A percentile compares a stretch with the other conserved stretches of the same genome.
These are phyloP conservation scores for Diaporthe vexans DNA, from an alignment of 2,329 filamentous ascomycete species.

Conservation along the genomic window DNA sequence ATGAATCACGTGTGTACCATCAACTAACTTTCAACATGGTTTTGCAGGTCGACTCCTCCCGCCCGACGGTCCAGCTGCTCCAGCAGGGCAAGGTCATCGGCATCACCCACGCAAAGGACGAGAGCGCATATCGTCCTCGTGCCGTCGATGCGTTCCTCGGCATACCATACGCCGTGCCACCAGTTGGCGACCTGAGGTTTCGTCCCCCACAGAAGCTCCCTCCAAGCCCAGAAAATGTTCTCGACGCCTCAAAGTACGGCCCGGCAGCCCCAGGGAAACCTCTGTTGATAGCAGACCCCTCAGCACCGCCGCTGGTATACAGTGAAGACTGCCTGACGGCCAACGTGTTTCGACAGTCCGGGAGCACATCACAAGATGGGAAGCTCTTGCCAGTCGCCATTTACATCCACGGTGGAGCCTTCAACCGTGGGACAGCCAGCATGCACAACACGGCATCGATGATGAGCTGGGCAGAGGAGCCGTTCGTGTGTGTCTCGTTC, in stretches of 20 bases:
- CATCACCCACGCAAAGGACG: slow-evolving; percentile 33
- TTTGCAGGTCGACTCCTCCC: slow-evolving; percentile 37
- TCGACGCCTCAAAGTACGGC: slow-evolving; percentile 46
- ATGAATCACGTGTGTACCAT: not conserved
- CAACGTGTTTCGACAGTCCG: slow-evolving; percentile 47
- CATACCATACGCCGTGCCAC: slow-evolving; percentile 63
- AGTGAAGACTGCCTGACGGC: slow-evolving; percentile 48
- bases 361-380: not conserved
- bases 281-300: slow-evolving; percentile 27
- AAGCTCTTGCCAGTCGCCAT: slow-evolving; percentile 52
- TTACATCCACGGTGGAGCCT: slow-evolving; percentile 63
- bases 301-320: slow-evolving; percentile 43
- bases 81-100: slow-evolving; percentile 46
- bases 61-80: slow-evolving; percentile 35
- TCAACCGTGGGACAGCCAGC: slow-evolving; percentile 56
- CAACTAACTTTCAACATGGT: slow-evolving; percentile 9
- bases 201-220: slow-evolving; percentile 51
- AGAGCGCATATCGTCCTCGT: slow-evolving; percentile 39
- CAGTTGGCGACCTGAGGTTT: slow-evolving; percentile 62
- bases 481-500: slow-evolving; percentile 63
- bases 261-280: slow-evolving; percentile 43
- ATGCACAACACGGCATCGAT: slow-evolving; percentile 65
- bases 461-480: slow-evolving; percentile 60
- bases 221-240: slow-evolving; percentile 45
- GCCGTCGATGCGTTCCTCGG: slow-evolving; percentile 60